Conservation (phyloP, 2,329 filamentous ascomycete species). For the Cryphonectria parasitica region DNA sequence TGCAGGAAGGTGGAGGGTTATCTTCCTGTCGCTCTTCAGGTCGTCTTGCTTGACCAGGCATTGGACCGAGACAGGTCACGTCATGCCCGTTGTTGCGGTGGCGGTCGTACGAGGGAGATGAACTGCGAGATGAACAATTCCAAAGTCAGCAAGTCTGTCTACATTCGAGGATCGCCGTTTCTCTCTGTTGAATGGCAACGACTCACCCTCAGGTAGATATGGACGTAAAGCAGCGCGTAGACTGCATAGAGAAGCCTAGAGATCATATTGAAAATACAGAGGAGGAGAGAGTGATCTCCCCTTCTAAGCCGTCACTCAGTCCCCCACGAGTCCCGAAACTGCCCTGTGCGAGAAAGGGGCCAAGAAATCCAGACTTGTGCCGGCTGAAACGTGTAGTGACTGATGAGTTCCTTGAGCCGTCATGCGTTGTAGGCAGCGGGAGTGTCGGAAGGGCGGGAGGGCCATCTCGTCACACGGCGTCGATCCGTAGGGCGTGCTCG, state of each 20-base stretch:
- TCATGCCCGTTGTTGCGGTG: slow-evolving; percentile 13
- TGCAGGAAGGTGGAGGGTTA: background rate
- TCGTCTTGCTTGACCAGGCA: background rate
- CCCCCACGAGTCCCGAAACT: background rate
- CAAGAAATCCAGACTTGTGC: background rate
- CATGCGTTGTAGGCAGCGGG: slow-evolving; percentile 2
- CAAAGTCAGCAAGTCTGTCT: background rate
- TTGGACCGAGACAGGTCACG: background rate
- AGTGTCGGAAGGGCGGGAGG: background rate
- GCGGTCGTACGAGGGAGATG: slow-evolving; percentile 21
- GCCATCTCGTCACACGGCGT: background rate
- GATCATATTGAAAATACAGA: slow-evolving; percentile 17
- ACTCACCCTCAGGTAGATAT: slow-evolving; percentile 23
- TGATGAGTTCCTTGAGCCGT: background rate
- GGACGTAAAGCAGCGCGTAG: slow-evolving; percentile 24
- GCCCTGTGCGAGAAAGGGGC: no score
- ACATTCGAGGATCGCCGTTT: background rate
- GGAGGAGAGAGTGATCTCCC: background rate
- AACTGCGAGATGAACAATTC: background rate
- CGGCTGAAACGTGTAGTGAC: slow-evolving; percentile 7
- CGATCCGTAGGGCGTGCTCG: background rate
- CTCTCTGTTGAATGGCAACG: no score
- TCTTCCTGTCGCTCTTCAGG: background rate
- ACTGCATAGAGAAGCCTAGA: slow-evolving; percentile 23
- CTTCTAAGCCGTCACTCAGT: background rate